Base-by-base conservation (phyloP, 2,329 filamentous ascomycete genomes). In the Exophiala sp. region DNA sequence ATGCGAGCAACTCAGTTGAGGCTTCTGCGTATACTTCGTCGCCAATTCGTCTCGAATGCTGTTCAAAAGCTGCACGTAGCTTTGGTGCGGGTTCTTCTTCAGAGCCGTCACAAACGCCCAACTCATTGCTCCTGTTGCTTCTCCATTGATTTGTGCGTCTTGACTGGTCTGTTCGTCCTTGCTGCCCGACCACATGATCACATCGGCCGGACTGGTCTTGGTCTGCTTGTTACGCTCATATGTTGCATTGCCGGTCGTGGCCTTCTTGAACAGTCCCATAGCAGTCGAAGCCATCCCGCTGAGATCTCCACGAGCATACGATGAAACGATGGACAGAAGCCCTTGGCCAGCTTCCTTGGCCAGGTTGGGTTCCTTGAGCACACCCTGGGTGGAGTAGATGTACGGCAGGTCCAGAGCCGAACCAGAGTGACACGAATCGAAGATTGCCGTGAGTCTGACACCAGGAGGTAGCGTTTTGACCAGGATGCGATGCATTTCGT, bases 51-150 rank as follows among this genome's bases (percentile, higher is more conserved):
- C 90, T 50, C 93, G 86, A 63, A 98, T 90, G 69, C 84, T 95
- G 76, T 96, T 97, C 60, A 98, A 78, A 50, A 98, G 75, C 74
- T 96, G 84, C 43, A 97, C 87, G 65, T 98, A 98, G 71, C 86
- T 95, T 74, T 97, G 93, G 66, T 95, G 85, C 1, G 88, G 88
- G 65, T 95, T 95, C 73, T 90, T 88, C 75, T 86, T 90, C 64
- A 97, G 78, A 16, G 90, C 85, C 1, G 79, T 82, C 68, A 98
- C 93, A 68, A 98, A 98, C 1, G 93, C 93, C 82, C 86, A 96
- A 2, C 89, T 95, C 93, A 98, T 97, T 68, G 93, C 93, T 48
- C 93, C 93, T 0, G 93, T 98, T 27, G 93, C 91, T 71, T 96
- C 79, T 49, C 88, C 82, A 37, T 78, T 81, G 59, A 97, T 96